A percentile compares a stretch with the other conserved stretches of the same genome.
Conservation (phyloP, 108 stramenopile species). For the Cyclotella choctawhatcheeana region DNA sequence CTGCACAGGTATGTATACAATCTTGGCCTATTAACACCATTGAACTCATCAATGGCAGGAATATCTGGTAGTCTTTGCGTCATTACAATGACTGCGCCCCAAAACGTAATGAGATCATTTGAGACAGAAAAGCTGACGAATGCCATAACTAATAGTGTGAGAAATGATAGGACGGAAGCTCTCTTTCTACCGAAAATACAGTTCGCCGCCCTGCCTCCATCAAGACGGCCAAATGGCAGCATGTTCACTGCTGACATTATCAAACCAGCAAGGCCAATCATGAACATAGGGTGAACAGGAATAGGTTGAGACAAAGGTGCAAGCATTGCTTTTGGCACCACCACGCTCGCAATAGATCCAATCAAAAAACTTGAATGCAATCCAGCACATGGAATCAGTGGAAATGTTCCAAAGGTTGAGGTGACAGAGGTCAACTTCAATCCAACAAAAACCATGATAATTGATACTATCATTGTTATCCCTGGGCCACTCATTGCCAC, state of each 20-base stretch:
- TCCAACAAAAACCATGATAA: constrained; percentile 37
- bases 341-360: constrained; percentile 56
- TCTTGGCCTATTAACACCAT: constrained; percentile 60
- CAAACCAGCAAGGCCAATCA: constrained; percentile 86
- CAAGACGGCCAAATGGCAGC: constrained; percentile 88
- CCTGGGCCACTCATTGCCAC: constrained; percentile 50
- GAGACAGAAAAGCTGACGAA: constrained; percentile 44
- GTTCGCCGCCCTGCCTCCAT: constrained; percentile 86
- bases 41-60: constrained; percentile 74
- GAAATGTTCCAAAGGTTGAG: constrained; percentile 49
- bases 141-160: constrained; percentile 53
- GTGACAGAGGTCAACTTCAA: constrained; percentile 37
- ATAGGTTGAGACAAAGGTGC: constrained; percentile 76
- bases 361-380: constrained; percentile 79
- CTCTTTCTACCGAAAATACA: constrained; percentile 67
- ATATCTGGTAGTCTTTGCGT: constrained; percentile 68
- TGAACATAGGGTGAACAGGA: constrained; percentile 85
- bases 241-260: constrained; percentile 84
- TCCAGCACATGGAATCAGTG: constrained; percentile 61
- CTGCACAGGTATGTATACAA: no score
- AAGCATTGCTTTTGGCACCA: constrained; percentile 73
- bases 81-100: constrained; percentile 59
- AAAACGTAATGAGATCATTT: constrained; percentile 54
- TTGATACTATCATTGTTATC: constrained; percentile 32
- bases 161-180: constrained; percentile 50